Conservation (phyloP, 805 yeast species). For the Priceomyces medius region DNA sequence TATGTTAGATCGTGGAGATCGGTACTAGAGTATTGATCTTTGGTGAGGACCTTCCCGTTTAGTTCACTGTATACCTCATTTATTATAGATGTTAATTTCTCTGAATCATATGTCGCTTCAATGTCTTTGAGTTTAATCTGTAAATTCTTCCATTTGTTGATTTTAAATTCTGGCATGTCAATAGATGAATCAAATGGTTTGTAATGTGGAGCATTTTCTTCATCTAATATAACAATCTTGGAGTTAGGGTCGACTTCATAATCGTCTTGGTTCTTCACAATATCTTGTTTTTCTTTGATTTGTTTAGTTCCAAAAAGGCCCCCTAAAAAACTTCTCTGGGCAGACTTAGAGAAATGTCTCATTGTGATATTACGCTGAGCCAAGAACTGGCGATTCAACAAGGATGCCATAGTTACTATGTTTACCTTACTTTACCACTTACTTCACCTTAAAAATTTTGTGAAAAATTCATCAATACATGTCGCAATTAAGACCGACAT, state of each 20-base stretch:
- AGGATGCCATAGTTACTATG: background rate
- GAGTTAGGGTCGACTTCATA: constrained; percentile 30
- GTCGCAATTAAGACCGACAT: background rate
- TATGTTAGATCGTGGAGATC: constrained; percentile 42
- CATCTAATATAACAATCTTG: constrained; percentile 35
- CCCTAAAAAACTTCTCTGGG: constrained; percentile 19
- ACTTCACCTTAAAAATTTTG: background rate
- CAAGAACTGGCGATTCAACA: background rate
- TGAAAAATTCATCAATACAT: background rate
- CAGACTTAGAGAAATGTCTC: background rate
- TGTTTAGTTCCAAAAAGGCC: constrained; percentile 34
- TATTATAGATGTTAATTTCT: constrained; percentile 23
- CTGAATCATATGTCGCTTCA: constrained; percentile 26
- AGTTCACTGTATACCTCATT: constrained; percentile 24
- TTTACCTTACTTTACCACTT: background rate
- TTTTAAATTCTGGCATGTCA: constrained; percentile 37
- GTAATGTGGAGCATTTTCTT: constrained; percentile 33
- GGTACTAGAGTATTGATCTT: constrained; percentile 12
- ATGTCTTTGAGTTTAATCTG: constrained; percentile 22
- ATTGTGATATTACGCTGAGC: background rate
- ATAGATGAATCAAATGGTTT: constrained; percentile 23
- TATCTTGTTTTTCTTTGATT: constrained; percentile 31
- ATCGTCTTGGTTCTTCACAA: constrained; percentile 39
- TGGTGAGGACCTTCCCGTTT: constrained; percentile 15
- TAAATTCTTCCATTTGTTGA: constrained; percentile 36